Evolutionary conservation across 2,329 filamentous ascomycete genomes (phyloP), one percentile per base, ranked within the genome.

Genomic region (Massarina eburnea): DNA sequence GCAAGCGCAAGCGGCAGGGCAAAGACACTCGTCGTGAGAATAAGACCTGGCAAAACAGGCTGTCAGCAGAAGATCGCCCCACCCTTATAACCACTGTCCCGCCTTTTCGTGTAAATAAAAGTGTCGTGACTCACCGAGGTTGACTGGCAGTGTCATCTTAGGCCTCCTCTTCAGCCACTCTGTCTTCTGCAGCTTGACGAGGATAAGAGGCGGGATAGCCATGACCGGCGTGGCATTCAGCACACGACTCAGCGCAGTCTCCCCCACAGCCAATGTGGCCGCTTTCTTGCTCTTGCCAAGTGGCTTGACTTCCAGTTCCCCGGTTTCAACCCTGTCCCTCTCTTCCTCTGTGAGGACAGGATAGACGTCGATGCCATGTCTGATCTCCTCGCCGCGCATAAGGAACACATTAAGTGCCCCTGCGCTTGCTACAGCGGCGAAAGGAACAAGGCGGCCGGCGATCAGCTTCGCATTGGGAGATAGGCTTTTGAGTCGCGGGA

Each of bases 211-310:
- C 33, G 94, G 94, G 36, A 99, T 78, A 12, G 95, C 91, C 94
- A 99, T 99, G 74, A 99, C 94, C 9, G 94, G 94, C 10, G 89
- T 95, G 49, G 90, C 88, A 72, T 97, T 99, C 61, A 97, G 79
- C 48, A 97, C 91, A 48, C 94, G 84, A 57, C 88, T 94, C 36
- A 95, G 76, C 2, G 94, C 94, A 38, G 94, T 99, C 77, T 99
- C 92, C 49, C 85, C 87, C 1, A 99, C 94, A 9, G 94, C 94
- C 17, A 97, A 72, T 21, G 85, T 88, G 9, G 94, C 94, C 1
- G 94, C 94, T 67, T 86, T 90, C 68, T 86, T 88, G 68, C 86
- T 91, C 78, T 89, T 92, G 55, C 94, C 94, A 27, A 99, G 76
- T 48, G 85, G 88, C 41, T 81, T 73, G 40, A 88, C 76, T 45